phyloP scores from a whole-genome alignment of 371 early-diverging fungal genomes.

The Mucor circinelloides region DNA sequence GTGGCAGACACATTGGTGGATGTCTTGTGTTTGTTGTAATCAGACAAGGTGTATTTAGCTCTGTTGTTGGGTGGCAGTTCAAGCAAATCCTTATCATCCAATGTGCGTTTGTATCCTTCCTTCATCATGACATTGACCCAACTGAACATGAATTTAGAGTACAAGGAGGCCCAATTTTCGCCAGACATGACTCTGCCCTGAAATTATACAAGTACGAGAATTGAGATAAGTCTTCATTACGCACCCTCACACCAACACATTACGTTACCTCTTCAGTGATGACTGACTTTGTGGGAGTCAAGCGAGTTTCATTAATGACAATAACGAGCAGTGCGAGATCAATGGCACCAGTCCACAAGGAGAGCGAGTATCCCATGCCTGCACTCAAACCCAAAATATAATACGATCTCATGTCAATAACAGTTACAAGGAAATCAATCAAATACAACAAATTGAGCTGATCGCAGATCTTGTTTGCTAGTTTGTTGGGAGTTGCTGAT shows the following conservation, averaged over 20 bases:
- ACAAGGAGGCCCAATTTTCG: conserved; percentile 58
- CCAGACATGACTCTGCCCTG: conserved; percentile 46
- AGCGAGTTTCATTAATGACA: conserved; percentile 38
- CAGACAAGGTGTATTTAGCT: conserved; percentile 29
- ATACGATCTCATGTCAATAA: conserved; percentile 39
- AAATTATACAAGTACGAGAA: neutral
- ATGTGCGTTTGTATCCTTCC: conserved; percentile 48
- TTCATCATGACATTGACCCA: conserved; percentile 61
- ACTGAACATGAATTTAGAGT: conserved; percentile 54
- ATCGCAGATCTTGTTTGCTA: conserved; percentile 31
- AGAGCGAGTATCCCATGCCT: neutral
- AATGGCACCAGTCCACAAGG: neutral
- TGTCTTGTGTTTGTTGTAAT: conserved; percentile 21
- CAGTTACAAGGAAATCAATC: conserved; percentile 19
- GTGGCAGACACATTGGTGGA: conserved; percentile 16
- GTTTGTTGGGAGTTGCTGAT: conserved; percentile 10
- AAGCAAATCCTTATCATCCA: conserved; percentile 55
- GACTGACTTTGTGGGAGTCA: conserved; percentile 31
- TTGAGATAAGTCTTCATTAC: neutral
- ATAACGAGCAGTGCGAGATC: conserved; percentile 21
- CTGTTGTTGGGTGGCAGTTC: conserved; percentile 46
- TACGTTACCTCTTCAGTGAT: conserved; percentile 25
- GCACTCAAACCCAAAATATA: neutral
- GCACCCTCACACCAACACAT: conserved; percentile 17
- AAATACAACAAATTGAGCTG: conserved; percentile 38